Evolutionary conservation across 352 stramenopile species (phyloP).

Genomic region (Salisapilia sapeloensis): DNA sequence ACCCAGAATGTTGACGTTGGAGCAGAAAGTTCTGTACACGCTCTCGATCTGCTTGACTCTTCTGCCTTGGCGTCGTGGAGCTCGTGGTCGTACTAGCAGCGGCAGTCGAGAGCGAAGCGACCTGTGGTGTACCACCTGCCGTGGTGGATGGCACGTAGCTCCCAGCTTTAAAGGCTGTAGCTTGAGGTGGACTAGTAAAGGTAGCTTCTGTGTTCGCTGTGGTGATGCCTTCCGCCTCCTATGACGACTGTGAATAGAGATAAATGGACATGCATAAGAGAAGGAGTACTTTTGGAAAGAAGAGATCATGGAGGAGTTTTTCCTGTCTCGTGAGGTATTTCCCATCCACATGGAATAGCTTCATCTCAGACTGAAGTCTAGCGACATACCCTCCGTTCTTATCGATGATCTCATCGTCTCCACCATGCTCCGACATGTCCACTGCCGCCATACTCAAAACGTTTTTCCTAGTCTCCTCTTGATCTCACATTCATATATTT

Average conservation of each 20-base stretch:
- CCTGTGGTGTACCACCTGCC: too few relatives aligned
- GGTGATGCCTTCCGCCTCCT: constrained; percentile 1
- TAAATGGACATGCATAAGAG: constrained; percentile 4
- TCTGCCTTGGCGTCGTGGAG: constrained; percentile 28
- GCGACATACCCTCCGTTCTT: too few relatives aligned
- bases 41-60: constrained; percentile 28
- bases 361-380: constrained; percentile 60
- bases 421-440: too few relatives aligned
- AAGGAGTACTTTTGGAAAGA: constrained; percentile 29
- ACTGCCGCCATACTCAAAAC: too few relatives aligned
- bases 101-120: too few relatives aligned
- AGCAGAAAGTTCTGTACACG: constrained; percentile 46
- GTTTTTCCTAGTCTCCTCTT: too few relatives aligned
- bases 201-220: background rate
- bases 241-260: background rate
- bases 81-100: too few relatives aligned
- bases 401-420: too few relatives aligned
- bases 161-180: background rate
- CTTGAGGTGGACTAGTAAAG: constrained; percentile 1
- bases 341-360: constrained; percentile 42
- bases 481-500: too few relatives aligned
- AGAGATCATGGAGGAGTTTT: constrained; percentile 54
- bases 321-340: constrained; percentile 71
- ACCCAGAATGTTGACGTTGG: too few relatives aligned
- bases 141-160: too few relatives aligned